These are phyloP conservation scores for Fusarium sp. DNA, from an alignment of 2,329 filamentous ascomycete species.

Conservation along the genomic window DNA sequence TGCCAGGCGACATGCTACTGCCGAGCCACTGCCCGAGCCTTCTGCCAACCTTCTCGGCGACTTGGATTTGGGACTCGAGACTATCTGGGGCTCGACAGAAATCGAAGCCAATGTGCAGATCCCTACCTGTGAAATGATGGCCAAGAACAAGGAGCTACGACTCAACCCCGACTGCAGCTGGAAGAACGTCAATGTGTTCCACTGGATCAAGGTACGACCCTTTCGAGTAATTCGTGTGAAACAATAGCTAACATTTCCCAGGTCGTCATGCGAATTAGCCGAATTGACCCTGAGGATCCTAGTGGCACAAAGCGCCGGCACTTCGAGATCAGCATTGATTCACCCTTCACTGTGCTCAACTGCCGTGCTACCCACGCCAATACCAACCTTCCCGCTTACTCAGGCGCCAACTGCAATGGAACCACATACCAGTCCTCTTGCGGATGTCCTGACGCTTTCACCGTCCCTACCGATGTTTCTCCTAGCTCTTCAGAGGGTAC, in stretches of 20 bases:
- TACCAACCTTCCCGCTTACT: constrained; percentile 84
- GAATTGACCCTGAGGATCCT: constrained; percentile 81
- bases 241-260: constrained; percentile 50
- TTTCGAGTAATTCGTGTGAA: background rate
- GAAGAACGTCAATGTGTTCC: constrained; percentile 91
- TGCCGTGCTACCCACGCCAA: constrained; percentile 94
- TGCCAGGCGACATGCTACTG: constrained; percentile 52
- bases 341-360: constrained; percentile 91
- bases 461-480: constrained; percentile 68
- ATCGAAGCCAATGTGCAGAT: constrained; percentile 95
- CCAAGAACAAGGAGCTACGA: constrained; percentile 71
- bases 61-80: constrained; percentile 75
- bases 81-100: constrained; percentile 86
- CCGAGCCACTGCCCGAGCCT: constrained; percentile 60
- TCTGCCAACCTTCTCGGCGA: constrained; percentile 83
- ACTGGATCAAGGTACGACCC: constrained; percentile 88
- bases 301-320: constrained; percentile 79
- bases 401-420: constrained; percentile 62
- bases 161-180: constrained; percentile 93
- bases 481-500: constrained; percentile 71
- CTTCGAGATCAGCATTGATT: constrained; percentile 97
- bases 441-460: constrained; percentile 66
- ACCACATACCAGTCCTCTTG: constrained; percentile 58
- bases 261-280: constrained; percentile 94
- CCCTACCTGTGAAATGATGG: constrained; percentile 88